Evolutionary conservation across 1,284 basidiomycete genomes (phyloP).

Genomic region (Fistulinella cinereoalba): DNA sequence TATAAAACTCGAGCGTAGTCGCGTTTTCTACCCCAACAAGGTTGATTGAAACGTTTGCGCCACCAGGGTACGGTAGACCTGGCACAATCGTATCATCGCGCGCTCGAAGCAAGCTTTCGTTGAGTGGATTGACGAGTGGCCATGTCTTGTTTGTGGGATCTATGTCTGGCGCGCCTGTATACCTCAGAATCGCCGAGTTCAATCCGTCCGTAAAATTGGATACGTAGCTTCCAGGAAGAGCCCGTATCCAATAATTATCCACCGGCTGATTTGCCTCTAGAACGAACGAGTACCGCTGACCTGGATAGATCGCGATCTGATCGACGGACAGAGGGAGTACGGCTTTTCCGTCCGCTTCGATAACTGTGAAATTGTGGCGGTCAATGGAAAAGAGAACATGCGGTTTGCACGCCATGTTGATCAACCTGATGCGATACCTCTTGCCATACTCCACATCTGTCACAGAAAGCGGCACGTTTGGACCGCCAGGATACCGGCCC

Average conservation of each 20-base stretch:
- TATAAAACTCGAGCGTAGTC: slow-evolving; percentile 10
- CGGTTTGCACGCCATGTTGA: slow-evolving; percentile 42
- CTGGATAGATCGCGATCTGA: slow-evolving; percentile 30
- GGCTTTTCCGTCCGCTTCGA: slow-evolving; percentile 42
- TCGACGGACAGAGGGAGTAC: slow-evolving; percentile 33
- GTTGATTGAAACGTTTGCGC: slow-evolving; percentile 24
- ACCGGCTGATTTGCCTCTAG: slow-evolving; percentile 36
- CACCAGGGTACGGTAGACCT: slow-evolving; percentile 23
- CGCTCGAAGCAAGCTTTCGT: slow-evolving; percentile 17
- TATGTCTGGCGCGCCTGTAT: slow-evolving; percentile 40
- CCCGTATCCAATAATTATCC: slow-evolving; percentile 40
- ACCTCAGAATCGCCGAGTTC: slow-evolving; percentile 51
- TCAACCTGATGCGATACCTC: slow-evolving; percentile 43
- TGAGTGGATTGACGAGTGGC: slow-evolving; percentile 1
- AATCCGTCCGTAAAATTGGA: slow-evolving; percentile 24
- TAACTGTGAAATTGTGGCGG: slow-evolving; percentile 37
- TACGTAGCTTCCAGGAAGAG: slow-evolving; percentile 21
- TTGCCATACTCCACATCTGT: slow-evolving; percentile 31
- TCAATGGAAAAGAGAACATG: slow-evolving; percentile 43
- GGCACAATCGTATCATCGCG: slow-evolving; percentile 12
- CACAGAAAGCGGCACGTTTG: slow-evolving; percentile 34
- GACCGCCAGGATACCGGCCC: slow-evolving; percentile 41
- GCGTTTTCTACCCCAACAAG: slow-evolving; percentile 20
- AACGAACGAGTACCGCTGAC: slow-evolving; percentile 41
- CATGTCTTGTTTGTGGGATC: slow-evolving; percentile 40